Evolutionary conservation across 73 alveolate species (phyloP), one percentile per base, ranked within the genome.

Genomic region (Effrenium voratum): DNA sequence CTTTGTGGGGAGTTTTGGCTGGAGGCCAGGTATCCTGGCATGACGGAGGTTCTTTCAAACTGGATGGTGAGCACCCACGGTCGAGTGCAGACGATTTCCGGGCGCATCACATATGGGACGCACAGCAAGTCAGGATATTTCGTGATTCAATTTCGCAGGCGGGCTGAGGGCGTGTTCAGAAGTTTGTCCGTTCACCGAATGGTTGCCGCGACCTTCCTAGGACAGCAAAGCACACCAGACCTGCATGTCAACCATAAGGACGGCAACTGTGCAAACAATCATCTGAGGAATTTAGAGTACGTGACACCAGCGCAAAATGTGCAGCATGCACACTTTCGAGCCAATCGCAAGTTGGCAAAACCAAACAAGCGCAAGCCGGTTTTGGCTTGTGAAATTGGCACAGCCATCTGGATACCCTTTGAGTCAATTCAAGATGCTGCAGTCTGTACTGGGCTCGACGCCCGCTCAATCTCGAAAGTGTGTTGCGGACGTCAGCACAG

Each of bases 151-250:
- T n/a, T n/a, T n/a, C n/a, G n/a, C n/a, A n/a, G n/a, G 46, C 26
- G 36, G 0, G 46, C 10, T 68, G 44, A 41, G 38, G 30, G 80
- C 24, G 0, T 1, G 1, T 19, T 24, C n/a, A 38, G 80, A 68
- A 41, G 40, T 68, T n/a, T 68, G 44, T 0, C 24, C 1, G 80
- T 68, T n/a, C 80, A 68, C 36, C 80, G 80, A 0, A 38, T 68
- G 80, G 80, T 68, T 16, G 46, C 80, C 28, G 80, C 80, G 16
- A 68, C 80, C 40, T 68, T 68, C 80, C 80, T 68, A 19, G 80
- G 80, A 19, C 80, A 68, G 80, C 80, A 38, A 32, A 12, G 44
- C 1, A 13, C 80, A 13, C 44, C 80, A 0, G 41, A 68, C 41
- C 80, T 68, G 38, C 44, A 68, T 0, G 80, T 68, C 80, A 68